phyloP scores from a whole-genome alignment of 176 grass and related monocot species.

The Hyparrhenia diplandra region DNA sequence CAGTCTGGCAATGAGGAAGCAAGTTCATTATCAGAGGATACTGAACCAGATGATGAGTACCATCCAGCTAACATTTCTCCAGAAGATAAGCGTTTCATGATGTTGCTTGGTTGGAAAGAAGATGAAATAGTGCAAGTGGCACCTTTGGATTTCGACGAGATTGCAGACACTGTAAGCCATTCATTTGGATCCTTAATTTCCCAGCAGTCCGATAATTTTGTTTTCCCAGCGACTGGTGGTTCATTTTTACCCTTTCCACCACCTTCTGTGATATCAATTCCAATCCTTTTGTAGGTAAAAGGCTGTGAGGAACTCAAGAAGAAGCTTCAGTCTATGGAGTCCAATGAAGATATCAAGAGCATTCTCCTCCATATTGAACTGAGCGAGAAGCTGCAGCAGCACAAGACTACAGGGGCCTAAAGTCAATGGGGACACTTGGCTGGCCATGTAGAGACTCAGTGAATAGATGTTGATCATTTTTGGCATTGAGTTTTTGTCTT shows the following conservation, averaged over 20 bases:
- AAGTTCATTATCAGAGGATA: constrained; percentile 43
- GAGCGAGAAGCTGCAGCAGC: constrained; percentile 5
- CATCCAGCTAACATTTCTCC: constrained; percentile 29
- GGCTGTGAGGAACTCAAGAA: constrained; percentile 32
- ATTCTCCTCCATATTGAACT: constrained; percentile 32
- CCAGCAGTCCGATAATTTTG: not conserved
- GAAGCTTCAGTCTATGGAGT: constrained; percentile 44
- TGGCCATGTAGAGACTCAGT: constrained; percentile 15
- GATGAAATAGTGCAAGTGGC: constrained; percentile 49
- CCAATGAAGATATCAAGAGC: constrained; percentile 27
- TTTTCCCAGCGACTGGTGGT: not conserved
- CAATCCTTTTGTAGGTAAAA: constrained; percentile 38
- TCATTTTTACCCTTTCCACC: not conserved
- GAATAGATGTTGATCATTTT: constrained; percentile 25
- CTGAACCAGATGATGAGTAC: constrained; percentile 36
- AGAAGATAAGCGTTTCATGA: constrained; percentile 49
- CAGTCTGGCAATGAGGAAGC: constrained; percentile 37
- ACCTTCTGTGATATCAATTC: constrained; percentile 24
- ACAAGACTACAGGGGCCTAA: not conserved
- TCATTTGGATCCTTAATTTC: constrained; percentile 27
- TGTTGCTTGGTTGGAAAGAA: constrained; percentile 57
- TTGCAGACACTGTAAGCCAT: constrained; percentile 54
- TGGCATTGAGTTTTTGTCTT: constrained; percentile 48
- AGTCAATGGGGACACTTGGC: not conserved
- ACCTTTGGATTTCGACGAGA: constrained; percentile 57